phyloP scores from a whole-genome alignment of 192 early-diverging fungal genomes.

The Rhizophagus clarus region DNA sequence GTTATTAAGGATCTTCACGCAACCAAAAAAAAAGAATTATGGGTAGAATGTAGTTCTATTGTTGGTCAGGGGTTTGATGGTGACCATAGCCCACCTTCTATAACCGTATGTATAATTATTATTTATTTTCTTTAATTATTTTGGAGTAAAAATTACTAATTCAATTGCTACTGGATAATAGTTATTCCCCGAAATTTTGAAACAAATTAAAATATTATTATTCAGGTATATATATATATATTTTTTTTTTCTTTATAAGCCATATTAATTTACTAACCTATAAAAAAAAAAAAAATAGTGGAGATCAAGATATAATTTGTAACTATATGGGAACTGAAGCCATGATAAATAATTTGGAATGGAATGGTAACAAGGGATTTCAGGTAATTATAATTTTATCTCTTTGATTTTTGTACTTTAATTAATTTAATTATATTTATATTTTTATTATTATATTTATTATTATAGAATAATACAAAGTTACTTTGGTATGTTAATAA shows the following conservation, averaged over 20 bases:
- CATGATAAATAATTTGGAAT: slow-evolving; percentile 66
- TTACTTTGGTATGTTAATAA: slow-evolving; percentile 55
- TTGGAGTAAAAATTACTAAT: not conserved
- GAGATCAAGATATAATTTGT: slow-evolving; percentile 80
- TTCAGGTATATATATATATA: slow-evolving; percentile 61
- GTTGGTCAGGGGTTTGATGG: slow-evolving; percentile 47
- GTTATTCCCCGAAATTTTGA: slow-evolving; percentile 66
- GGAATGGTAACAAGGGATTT: slow-evolving; percentile 65
- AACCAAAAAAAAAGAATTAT: slow-evolving; percentile 37
- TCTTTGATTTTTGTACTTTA: not conserved
- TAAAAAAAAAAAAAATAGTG: slow-evolving; percentile 49
- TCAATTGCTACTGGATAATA: slow-evolving; percentile 24
- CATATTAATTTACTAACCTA: not conserved
- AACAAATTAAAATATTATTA: slow-evolving; percentile 56
- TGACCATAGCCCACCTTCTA: slow-evolving; percentile 60
- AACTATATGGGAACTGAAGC: slow-evolving; percentile 72
- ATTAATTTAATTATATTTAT: not conserved
- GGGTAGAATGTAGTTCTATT: slow-evolving; percentile 64
- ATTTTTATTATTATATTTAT: slow-evolving; percentile 17
- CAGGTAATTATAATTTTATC: slow-evolving; percentile 38
- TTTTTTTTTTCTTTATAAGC: not conserved
- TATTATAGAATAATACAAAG: not conserved
- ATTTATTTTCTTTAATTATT: not conserved
- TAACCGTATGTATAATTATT: slow-evolving; percentile 45
- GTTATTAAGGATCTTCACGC: slow-evolving; percentile 61